These are phyloP conservation scores for Phtheirospermum japonicum DNA, from an alignment of 257 asterid genomes.

Conservation along the genomic window DNA sequence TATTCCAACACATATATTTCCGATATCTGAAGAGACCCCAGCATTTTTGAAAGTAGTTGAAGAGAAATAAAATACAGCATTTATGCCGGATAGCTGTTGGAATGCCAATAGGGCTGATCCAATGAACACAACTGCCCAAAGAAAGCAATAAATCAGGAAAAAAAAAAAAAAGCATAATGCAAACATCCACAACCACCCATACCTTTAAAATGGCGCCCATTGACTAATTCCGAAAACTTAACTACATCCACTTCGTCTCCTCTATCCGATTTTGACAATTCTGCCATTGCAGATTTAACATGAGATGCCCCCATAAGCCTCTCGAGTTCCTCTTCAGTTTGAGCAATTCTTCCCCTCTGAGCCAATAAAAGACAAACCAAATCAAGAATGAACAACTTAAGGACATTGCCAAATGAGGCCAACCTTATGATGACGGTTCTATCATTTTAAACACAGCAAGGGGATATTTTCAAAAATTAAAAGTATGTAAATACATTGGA, in stretches of 20 bases:
- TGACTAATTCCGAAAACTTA: slow-evolving; percentile 61
- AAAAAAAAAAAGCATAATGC: slow-evolving; percentile 11
- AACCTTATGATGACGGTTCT: slow-evolving; percentile 20
- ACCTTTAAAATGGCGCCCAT: slow-evolving; percentile 76
- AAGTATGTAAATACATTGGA: not conserved
- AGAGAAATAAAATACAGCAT: slow-evolving; percentile 95
- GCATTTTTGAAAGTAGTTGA: slow-evolving; percentile 85
- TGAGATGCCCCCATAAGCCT: slow-evolving; percentile 79
- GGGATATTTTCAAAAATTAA: slow-evolving; percentile 16
- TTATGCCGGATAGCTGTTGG: slow-evolving; percentile 94
- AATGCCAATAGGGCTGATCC: slow-evolving; percentile 76
- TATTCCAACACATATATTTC: slow-evolving; percentile 75
- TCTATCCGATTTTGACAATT: slow-evolving; percentile 64
- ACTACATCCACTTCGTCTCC: slow-evolving; percentile 60
- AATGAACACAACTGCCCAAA: slow-evolving; percentile 67
- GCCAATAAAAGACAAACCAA: slow-evolving; percentile 24
- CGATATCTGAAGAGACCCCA: slow-evolving; percentile 83
- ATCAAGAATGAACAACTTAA: slow-evolving; percentile 5
- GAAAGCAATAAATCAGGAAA: slow-evolving; percentile 18
- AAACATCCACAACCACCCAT: not conserved
- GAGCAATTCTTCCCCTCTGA: slow-evolving; percentile 73
- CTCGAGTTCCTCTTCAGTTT: slow-evolving; percentile 76
- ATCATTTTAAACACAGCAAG: slow-evolving; percentile 14
- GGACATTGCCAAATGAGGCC: not conserved
- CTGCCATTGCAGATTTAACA: slow-evolving; percentile 74